Evolutionary conservation across 225 moss, liverwort and hornwort species (phyloP), one percentile per base, ranked within the genome.

Genomic region (Straminergon stramineum): DNA sequence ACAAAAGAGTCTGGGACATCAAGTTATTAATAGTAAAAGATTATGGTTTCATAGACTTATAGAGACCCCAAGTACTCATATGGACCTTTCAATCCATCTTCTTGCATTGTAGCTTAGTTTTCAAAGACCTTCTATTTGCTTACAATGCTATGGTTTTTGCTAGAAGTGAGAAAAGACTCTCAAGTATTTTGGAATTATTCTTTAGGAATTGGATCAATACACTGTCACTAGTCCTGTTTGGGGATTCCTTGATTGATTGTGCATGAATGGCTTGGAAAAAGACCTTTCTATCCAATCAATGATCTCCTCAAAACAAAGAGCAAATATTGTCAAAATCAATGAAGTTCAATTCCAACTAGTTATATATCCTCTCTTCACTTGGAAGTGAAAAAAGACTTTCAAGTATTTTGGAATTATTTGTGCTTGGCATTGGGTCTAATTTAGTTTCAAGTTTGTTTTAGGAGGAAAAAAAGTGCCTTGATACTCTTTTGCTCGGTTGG

Each of bases 351-450:
- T 3, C 35, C 67, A 67, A 35, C 1, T 5, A 0, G 20, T 10
- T 48, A 48, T 48, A 68, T 37, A 11, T 68, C 20, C 20, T 37
- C 10, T 68, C 6, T 0, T 35, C 68, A 37, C 20, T 68, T 11
- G 21, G 20, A 3, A 35, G 2, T 67, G 13, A 15, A 4, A 63
- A 8, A 31, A 31, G 35, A 15, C 1, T 71, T 8, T 71, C 1
- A 7, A 1, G 19, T 14, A 0, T 71, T 8, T 41, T 41, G 39
- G 16, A 71, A 71, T 70, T 70, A 39, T 73, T 9, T 24, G 8
- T 0, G 5, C 15, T 3, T 1, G 0, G 1, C 1, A 3, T 37
- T 37, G 6, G 12, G 5, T 21, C 4, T 69, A 69, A 13, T 22
- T n/a, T 69, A 69, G 21, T 13, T 22, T n/a, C 2, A n/a, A 0